phyloP scores from a whole-genome alignment of 148 eudicot genomes.

The Diospyros lotus region DNA sequence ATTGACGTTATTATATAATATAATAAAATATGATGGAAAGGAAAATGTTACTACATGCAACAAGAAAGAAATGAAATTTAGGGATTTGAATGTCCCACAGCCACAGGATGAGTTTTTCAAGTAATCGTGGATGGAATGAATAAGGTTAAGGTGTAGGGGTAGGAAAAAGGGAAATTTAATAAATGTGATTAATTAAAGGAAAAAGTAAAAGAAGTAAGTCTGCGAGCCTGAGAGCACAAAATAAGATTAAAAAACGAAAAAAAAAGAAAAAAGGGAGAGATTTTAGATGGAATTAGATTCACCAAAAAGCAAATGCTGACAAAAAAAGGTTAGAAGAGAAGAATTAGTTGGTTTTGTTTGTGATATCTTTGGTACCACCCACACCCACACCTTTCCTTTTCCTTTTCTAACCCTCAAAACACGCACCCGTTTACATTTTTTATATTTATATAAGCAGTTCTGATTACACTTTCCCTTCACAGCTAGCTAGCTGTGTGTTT shows the following conservation, averaged over 20 bases:
- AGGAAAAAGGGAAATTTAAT: neutral
- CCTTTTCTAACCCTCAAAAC: no score
- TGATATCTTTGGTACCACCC: no score
- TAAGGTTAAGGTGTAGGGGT: neutral
- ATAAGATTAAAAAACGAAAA: neutral
- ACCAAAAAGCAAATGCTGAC: neutral
- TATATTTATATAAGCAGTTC: no score
- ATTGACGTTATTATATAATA: no score
- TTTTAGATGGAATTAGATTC: constrained; percentile 21
- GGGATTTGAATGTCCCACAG: neutral
- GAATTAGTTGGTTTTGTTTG: no score
- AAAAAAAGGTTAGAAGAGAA: neutral
- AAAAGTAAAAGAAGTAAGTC: neutral
- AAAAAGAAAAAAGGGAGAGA: constrained; percentile 3
- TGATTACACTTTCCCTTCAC: no score
- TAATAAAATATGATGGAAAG: no score
- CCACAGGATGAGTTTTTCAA: neutral
- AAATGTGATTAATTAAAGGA: neutral
- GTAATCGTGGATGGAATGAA: neutral
- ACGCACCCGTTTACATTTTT: no score
- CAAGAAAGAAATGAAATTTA: no score
- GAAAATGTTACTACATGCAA: no score
- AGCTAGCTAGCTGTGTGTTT: no score
- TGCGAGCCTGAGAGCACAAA: neutral
- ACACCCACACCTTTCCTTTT: no score